These are phyloP conservation scores for Triglochin maritima DNA, from an alignment of 106 monocot genomes.

Conservation along the genomic window DNA sequence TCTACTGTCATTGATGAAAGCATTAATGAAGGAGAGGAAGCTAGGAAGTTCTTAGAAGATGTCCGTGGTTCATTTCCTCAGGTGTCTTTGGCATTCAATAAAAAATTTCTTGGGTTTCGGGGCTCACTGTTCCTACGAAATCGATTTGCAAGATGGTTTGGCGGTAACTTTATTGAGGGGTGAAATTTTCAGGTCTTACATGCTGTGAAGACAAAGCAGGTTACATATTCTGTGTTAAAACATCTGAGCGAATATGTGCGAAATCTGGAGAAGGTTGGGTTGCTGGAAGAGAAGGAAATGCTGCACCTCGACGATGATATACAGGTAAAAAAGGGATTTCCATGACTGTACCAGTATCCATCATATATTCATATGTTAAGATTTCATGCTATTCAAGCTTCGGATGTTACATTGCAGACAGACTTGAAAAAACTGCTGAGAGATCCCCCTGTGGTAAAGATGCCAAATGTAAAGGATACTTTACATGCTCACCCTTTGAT, in stretches of 20 bases:
- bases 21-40: slow-evolving; percentile 16
- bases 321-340: slow-evolving; percentile 34
- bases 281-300: slow-evolving; percentile 91
- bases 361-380: too few relatives aligned
- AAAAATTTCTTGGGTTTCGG: neutral
- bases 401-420: slow-evolving; percentile 32
- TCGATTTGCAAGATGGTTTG: too few relatives aligned
- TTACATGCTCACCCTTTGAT: slow-evolving; percentile 66
- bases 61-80: slow-evolving; percentile 21
- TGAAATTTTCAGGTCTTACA: slow-evolving; percentile 57
- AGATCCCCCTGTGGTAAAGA: slow-evolving; percentile 85
- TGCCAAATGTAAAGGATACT: slow-evolving; percentile 68
- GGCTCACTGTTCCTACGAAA: too few relatives aligned
- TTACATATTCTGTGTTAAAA: slow-evolving; percentile 80
- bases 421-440: slow-evolving; percentile 78
- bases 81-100: neutral
- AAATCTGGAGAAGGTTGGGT: slow-evolving; percentile 81
- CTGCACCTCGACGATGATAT: slow-evolving; percentile 87
- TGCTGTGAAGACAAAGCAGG: slow-evolving; percentile 95
- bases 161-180: neutral
- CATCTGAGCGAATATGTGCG: slow-evolving; percentile 87
- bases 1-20: slow-evolving; percentile 18
- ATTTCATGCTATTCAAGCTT: too few relatives aligned
- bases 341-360: too few relatives aligned
- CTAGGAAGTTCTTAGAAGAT: slow-evolving; percentile 25